A percentile compares a stretch with the other conserved stretches of the same genome.
These are phyloP conservation scores for Clathrus columnatus DNA, from an alignment of 768 basidiomycete genomes.

Conservation along the genomic window DNA sequence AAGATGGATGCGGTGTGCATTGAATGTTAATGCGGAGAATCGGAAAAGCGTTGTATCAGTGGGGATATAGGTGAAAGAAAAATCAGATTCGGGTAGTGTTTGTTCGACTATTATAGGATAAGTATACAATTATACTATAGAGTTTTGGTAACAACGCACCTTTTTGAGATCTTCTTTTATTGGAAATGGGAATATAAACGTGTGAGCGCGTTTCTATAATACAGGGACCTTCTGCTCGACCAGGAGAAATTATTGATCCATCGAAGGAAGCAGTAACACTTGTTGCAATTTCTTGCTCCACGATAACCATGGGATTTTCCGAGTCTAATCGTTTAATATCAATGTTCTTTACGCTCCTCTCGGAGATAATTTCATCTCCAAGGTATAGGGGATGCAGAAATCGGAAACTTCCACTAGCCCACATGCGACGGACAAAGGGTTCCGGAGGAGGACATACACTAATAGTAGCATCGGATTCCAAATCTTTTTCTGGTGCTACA, in stretches of 20 bases:
- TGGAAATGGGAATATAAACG: slow-evolving; percentile 12
- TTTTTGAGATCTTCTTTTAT: slow-evolving; percentile 28
- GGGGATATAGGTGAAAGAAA: slow-evolving; percentile 60
- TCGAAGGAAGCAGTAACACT: neutral
- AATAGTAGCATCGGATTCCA: slow-evolving; percentile 67
- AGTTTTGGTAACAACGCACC: slow-evolving; percentile 26
- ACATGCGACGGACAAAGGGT: slow-evolving; percentile 74
- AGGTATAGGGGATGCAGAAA: slow-evolving; percentile 39
- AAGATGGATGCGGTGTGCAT: slow-evolving; percentile 77
- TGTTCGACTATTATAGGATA: slow-evolving; percentile 34
- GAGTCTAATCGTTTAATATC: slow-evolving; percentile 59
- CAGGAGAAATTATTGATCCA: neutral
- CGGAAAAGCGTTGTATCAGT: slow-evolving; percentile 69
- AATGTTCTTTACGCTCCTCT: slow-evolving; percentile 39
- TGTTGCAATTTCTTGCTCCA: slow-evolving; percentile 54
- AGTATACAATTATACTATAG: neutral
- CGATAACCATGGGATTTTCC: slow-evolving; percentile 64
- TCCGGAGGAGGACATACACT: slow-evolving; percentile 61
- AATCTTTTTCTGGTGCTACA: slow-evolving; percentile 43
- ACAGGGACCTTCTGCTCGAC: neutral
- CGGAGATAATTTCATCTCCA: slow-evolving; percentile 43
- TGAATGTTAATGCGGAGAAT: slow-evolving; percentile 81
- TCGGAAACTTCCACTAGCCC: slow-evolving; percentile 62
- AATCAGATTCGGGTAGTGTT: slow-evolving; percentile 33
- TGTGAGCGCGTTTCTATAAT: slow-evolving; percentile 6